A percentile compares a stretch with the other conserved stretches of the same genome.
These are phyloP conservation scores for Cucumis hystrix DNA, from an alignment of 306 rosid species.

Conservation along the genomic window DNA sequence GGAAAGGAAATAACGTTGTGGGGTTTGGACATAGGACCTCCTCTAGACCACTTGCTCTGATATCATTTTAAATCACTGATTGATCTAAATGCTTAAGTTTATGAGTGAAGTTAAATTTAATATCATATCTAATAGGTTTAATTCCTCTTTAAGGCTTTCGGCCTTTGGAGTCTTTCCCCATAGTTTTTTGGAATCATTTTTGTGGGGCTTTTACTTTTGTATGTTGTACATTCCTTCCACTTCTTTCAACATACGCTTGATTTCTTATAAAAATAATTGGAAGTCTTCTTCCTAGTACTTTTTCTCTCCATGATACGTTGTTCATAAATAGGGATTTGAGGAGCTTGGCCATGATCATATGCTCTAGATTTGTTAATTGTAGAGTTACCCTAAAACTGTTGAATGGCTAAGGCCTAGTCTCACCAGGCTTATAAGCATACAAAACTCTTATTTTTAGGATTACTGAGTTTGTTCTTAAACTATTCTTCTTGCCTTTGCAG, in stretches of 20 bases:
- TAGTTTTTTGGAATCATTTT: background rate
- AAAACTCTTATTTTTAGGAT: background rate
- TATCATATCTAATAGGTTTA: too few relatives aligned
- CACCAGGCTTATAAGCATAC: background rate
- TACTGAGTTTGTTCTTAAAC: background rate
- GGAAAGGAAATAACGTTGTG: too few relatives aligned
- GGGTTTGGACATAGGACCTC: too few relatives aligned
- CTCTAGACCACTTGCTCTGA: too few relatives aligned
- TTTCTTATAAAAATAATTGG: background rate
- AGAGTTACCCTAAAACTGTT: background rate
- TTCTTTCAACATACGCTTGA: background rate
- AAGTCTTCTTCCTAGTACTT: background rate
- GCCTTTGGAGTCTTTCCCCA: background rate
- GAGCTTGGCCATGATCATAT: background rate
- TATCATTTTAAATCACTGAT: too few relatives aligned
- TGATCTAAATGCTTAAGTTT: too few relatives aligned
- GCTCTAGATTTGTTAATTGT: background rate
- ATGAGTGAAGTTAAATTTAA: too few relatives aligned
- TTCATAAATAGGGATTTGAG: background rate
- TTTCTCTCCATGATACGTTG: background rate
- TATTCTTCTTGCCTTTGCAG: conserved; percentile 26
- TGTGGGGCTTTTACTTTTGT: background rate
- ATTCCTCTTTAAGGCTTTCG: background rate
- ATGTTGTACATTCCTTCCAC: background rate
- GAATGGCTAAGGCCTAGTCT: background rate